These are phyloP conservation scores for Lagenidium giganteum DNA, from an alignment of 352 stramenopile genomes.

Conservation along the genomic window DNA sequence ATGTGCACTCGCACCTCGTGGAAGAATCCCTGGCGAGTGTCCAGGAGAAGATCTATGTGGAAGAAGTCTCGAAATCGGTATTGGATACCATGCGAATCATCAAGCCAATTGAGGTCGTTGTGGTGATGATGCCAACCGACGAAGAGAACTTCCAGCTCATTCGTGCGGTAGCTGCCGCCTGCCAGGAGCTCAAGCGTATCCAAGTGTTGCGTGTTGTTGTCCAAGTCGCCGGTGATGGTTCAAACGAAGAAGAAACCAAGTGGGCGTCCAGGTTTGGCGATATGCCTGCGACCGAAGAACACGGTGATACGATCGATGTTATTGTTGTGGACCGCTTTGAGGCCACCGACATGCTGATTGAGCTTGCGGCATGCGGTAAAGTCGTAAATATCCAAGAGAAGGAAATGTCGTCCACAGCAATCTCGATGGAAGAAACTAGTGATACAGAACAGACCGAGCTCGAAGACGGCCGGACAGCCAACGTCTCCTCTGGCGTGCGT, in stretches of 20 bases:
- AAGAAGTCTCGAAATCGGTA: constrained; percentile 23
- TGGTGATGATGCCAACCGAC: constrained; percentile 61
- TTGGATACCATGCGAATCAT: constrained; percentile 22
- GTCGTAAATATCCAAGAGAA: constrained; percentile 51
- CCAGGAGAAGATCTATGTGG: constrained; percentile 14
- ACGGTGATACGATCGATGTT: constrained; percentile 62
- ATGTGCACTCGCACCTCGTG: constrained; percentile 35
- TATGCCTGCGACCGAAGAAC: constrained; percentile 44
- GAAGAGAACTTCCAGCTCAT: constrained; percentile 50
- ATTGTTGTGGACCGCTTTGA: constrained; percentile 53
- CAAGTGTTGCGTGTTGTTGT: constrained; percentile 54
- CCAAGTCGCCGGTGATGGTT: constrained; percentile 27
- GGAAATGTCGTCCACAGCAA: constrained; percentile 28
- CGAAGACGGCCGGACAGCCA: constrained; percentile 12
- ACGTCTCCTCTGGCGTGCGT: constrained; percentile 18
- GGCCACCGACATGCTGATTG: constrained; percentile 62
- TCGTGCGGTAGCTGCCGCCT: constrained; percentile 37
- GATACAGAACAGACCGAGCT: constrained; percentile 17
- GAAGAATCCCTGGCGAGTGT: constrained; percentile 25
- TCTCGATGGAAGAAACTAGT: constrained; percentile 28
- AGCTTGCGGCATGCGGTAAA: constrained; percentile 54
- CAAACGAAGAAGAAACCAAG: constrained; percentile 9
- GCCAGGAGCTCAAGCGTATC: constrained; percentile 38
- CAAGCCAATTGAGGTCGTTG: constrained; percentile 45
- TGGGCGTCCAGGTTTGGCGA: constrained; percentile 37